Conservation (phyloP, 108 stramenopile species). For the Nitzschia sp. region DNA sequence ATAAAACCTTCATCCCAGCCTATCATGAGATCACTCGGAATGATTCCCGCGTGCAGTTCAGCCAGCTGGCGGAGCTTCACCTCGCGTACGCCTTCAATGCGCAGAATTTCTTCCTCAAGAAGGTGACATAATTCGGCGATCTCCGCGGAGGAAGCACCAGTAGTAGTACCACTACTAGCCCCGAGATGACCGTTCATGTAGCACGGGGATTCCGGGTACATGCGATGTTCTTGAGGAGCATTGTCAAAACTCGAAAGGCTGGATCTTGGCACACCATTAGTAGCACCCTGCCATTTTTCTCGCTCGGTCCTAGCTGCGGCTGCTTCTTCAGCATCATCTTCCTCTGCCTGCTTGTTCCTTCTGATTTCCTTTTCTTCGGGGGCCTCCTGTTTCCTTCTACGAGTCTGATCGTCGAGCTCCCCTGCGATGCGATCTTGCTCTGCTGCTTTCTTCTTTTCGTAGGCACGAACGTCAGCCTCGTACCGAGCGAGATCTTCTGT, state of each 20-base stretch:
- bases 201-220: neutral
- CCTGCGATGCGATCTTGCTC: too few relatives aligned
- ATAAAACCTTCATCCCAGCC: neutral
- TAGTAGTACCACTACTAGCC: neutral
- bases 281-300: neutral
- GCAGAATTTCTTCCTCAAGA: constrained; percentile 1
- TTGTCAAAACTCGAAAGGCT: neutral
- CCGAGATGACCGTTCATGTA: too few relatives aligned
- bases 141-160: too few relatives aligned
- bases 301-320: neutral
- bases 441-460: too few relatives aligned
- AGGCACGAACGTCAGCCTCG: constrained; percentile 6
- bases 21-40: neutral
- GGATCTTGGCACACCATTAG: neutral
- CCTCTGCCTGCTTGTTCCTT: neutral
- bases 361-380: neutral
- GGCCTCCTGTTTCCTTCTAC: neutral
- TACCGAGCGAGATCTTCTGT: constrained; percentile 18
- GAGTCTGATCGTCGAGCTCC: constrained; percentile 2
- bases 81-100: neutral
- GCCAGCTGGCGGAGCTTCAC: constrained; percentile 5
- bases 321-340: neutral
- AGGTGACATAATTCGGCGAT: neutral
- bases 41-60: constrained; percentile 5
- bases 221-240: neutral